Percentiles rank a stretch among this genome's conserved stretches.
phyloP scores from a whole-genome alignment of 139 green algal species.

The Chlamydomonas incerta region DNA sequence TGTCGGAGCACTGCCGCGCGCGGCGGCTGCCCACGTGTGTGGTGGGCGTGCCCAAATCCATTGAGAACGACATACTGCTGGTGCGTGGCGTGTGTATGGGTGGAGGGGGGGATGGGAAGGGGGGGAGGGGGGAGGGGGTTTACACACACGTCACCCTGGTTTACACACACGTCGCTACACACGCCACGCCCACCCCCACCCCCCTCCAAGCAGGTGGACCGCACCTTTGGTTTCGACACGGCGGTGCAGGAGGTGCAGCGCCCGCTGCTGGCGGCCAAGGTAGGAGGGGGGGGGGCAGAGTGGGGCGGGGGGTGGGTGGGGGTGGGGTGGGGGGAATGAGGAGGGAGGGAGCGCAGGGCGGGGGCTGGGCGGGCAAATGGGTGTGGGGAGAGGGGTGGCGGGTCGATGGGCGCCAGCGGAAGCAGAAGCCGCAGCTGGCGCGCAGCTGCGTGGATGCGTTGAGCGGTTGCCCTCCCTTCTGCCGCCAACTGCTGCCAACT shows the following conservation, averaged over 20 bases:
- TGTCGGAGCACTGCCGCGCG: slow-evolving; percentile 71
- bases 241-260: slow-evolving; percentile 92
- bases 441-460: too few relatives aligned
- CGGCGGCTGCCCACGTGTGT: slow-evolving; percentile 76
- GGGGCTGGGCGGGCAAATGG: too few relatives aligned
- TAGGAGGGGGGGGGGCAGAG: background rate
- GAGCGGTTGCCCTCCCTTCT: background rate
- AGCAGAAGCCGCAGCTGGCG: too few relatives aligned
- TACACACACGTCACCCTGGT: too few relatives aligned
- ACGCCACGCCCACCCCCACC: too few relatives aligned
- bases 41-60: slow-evolving; percentile 77
- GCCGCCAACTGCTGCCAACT: background rate
- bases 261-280: slow-evolving; percentile 46
- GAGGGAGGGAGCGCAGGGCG: too few relatives aligned
- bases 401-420: too few relatives aligned
- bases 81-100: too few relatives aligned
- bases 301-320: background rate
- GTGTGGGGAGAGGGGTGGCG: too few relatives aligned
- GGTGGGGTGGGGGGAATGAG: too few relatives aligned
- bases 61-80: slow-evolving; percentile 43
- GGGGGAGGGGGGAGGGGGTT: background rate
- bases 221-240: slow-evolving; percentile 93
- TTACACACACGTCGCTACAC: too few relatives aligned
- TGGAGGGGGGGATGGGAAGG: background rate
- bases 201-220: slow-evolving; percentile 58